Conservation (phyloP, 1,284 basidiomycete species). For the Testicularia cyperi region DNA sequence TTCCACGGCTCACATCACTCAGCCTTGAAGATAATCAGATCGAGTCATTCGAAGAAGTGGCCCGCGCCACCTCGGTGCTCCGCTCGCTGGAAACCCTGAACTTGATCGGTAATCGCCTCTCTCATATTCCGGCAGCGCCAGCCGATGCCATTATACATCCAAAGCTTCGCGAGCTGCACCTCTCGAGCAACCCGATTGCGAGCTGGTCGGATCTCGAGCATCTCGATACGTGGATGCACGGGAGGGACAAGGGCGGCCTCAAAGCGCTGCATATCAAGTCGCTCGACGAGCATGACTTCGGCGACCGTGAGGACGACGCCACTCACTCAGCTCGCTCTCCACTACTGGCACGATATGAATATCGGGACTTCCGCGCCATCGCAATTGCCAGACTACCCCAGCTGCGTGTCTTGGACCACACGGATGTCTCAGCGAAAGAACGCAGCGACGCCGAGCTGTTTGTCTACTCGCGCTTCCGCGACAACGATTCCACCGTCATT, state of each 20-base stretch:
- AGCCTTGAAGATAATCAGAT: slow-evolving; percentile 77
- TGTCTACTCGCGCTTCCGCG: slow-evolving; percentile 21
- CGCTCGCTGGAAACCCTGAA: slow-evolving; percentile 70
- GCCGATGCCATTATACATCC: too few species aligned
- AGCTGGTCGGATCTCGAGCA: slow-evolving; percentile 73
- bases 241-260: too few species aligned
- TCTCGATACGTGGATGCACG: slow-evolving; percentile 71
- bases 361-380: slow-evolving; percentile 67
- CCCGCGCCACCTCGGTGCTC: slow-evolving; percentile 64
- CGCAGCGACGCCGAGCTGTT: slow-evolving; percentile 82
- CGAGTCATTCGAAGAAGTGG: slow-evolving; percentile 67
- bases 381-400: slow-evolving; percentile 72
- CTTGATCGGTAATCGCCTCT: slow-evolving; percentile 70
- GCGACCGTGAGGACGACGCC: not conserved
- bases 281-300: slow-evolving; percentile 2
- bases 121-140: slow-evolving; percentile 64
- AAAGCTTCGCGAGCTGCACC: slow-evolving; percentile 67
- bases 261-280: slow-evolving; percentile 12
- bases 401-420: slow-evolving; percentile 70
- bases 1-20: slow-evolving; percentile 64
- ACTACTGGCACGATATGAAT: slow-evolving; percentile 39
- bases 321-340: too few species aligned
- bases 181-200: slow-evolving; percentile 69
- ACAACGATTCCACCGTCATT: slow-evolving; percentile 19
- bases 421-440: slow-evolving; percentile 71